Percentiles rank a stretch among this genome's conserved stretches.
These are phyloP conservation scores for Mucor piriformis DNA, from an alignment of 371 early-diverging fungal genomes.

Conservation along the genomic window DNA sequence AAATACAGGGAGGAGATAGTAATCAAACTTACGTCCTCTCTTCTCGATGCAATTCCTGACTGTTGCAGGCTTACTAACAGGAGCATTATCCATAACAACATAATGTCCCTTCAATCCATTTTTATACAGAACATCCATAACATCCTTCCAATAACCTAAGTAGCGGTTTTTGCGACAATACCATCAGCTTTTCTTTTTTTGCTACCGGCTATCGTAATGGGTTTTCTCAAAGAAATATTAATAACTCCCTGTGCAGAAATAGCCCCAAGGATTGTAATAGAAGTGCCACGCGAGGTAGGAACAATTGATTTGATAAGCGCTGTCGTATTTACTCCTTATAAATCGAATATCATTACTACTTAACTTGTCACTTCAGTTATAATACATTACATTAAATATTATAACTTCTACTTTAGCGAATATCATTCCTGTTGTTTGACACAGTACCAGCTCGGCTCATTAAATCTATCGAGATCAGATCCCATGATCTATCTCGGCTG, in stretches of 20 bases:
- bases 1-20: too few species aligned
- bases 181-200: neutral
- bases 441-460: too few species aligned
- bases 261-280: conserved; percentile 20
- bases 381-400: too few species aligned
- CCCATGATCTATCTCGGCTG: too few species aligned
- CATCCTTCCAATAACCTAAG: neutral
- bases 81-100: neutral
- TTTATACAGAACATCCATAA: neutral
- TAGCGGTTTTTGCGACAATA: neutral
- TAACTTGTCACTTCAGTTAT: too few species aligned
- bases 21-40: too few species aligned
- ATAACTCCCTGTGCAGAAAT: conserved; percentile 10
- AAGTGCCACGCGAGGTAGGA: neutral
- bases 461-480: too few species aligned
- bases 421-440: too few species aligned
- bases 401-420: too few species aligned
- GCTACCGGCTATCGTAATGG: neutral
- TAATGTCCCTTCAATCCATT: neutral
- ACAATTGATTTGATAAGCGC: neutral
- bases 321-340: too few species aligned
- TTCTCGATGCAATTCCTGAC: neutral
- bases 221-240: conserved; percentile 20
- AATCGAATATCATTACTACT: too few species aligned
- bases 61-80: neutral